Percentiles rank a stretch among this genome's conserved stretches.
Conservation (phyloP, 768 basidiomycete species). For the Infundibulicybe gibba region DNA sequence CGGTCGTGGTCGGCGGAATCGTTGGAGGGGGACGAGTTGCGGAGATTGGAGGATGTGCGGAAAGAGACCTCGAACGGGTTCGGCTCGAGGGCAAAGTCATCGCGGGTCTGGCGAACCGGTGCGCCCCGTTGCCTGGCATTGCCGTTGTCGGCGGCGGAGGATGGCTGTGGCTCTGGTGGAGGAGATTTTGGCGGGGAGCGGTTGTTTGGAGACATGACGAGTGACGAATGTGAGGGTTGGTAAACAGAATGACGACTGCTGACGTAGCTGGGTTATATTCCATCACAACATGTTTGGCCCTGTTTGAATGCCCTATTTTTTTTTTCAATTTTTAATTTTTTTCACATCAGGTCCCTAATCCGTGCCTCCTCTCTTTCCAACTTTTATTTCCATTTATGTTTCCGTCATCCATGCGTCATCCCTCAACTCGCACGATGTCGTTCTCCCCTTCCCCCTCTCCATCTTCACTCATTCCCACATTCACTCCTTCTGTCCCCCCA, state of each 20-base stretch:
- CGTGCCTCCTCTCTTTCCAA: too few species aligned
- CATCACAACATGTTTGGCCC: slow-evolving; percentile 27
- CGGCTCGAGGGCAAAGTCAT: slow-evolving; percentile 75
- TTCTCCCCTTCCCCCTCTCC: too few species aligned
- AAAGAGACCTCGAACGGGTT: slow-evolving; percentile 98
- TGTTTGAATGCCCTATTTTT: too few species aligned
- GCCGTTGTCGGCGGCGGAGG: slow-evolving; percentile 11
- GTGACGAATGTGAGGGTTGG: slow-evolving; percentile 8
- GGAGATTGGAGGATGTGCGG: slow-evolving; percentile 54
- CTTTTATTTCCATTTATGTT: too few species aligned
- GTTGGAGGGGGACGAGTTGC: slow-evolving; percentile 33
- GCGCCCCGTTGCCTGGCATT: slow-evolving; percentile 12
- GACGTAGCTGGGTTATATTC: slow-evolving; percentile 47
- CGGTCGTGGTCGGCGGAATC: slow-evolving; percentile 21
- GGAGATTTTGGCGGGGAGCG: slow-evolving; percentile 25
- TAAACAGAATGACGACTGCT: slow-evolving; percentile 47
- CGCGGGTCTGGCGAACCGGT: slow-evolving; percentile 46
- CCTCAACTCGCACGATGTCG: too few species aligned
- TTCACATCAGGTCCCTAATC: slow-evolving; percentile 19
- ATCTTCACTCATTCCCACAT: too few species aligned
- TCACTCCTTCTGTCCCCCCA: too few species aligned
- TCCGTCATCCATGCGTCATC: too few species aligned
- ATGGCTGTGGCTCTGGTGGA: not conserved
- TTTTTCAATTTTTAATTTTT: too few species aligned
- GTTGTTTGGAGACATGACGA: slow-evolving; percentile 37